Base-by-base conservation (phyloP, 2,329 filamentous ascomycete species). In the Fusarium avenaceum region DNA sequence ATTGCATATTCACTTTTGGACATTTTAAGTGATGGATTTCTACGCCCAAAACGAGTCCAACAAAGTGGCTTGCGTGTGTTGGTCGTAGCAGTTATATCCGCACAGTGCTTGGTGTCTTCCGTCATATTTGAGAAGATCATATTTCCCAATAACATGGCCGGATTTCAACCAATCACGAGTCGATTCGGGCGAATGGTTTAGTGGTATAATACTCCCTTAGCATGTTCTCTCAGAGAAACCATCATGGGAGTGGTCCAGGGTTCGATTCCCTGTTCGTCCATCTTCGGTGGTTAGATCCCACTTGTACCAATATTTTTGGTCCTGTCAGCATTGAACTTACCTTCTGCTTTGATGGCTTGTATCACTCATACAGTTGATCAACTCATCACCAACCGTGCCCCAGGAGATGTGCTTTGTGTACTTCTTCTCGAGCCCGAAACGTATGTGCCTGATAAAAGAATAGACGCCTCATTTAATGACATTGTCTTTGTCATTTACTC, bases 201-300 rank as follows among this genome's bases (percentile, higher is more conserved):
- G 54, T 57, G 54, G 54, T 57, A 54, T 54, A 57, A 57, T 57
- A 57, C 54, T 57, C 54, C 54, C 54, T 57, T 57, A 57, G 54
- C 47, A 57, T 53, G 4, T 22, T 53, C 43, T 47, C 43, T 35
- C 0, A 6, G 28, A 35, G 35, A 35, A 43, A 53, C 44, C 48
- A 5, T 4, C 4, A 24, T 57, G 54, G 54, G 54, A 58, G 55
- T 40, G 55, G 39, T 15, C 47, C 32, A 33, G 20, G 24, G 45
- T 61, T 61, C 55, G 28, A 60, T 60, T 53, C 33, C 55, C 55
- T 35, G n/a, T 60, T 56, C 48, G 40, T 46, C 40, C 40, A 58
- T 26, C 15, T 7, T 28, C 4, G 20, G 50, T 56, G 55, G 50
- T 56, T 46, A 8, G 6, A 56, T 28, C 15, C 40, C 33, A 46